Percentiles rank a stretch among this genome's conserved stretches.
phyloP scores from a whole-genome alignment of 257 asterid species.

The Misopates orontium region DNA sequence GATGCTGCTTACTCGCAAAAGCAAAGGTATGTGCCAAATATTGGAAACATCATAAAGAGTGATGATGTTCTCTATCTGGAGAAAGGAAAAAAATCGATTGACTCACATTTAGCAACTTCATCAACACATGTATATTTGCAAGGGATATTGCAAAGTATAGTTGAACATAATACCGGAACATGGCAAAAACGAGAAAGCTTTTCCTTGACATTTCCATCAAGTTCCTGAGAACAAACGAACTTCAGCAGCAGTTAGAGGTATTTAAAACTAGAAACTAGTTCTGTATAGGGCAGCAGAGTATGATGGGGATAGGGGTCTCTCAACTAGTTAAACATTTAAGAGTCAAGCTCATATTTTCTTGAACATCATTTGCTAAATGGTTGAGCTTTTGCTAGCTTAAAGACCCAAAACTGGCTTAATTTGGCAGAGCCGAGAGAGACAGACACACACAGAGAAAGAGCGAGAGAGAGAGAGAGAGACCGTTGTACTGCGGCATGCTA shows the following conservation, averaged over 20 bases:
- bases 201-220: constrained; percentile 66
- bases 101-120: constrained; percentile 12
- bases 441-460: background rate
- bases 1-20: constrained; percentile 58
- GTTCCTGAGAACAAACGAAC: constrained; percentile 52
- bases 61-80: constrained; percentile 66
- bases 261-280: background rate
- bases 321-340: constrained; percentile 2
- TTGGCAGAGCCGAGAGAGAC: background rate
- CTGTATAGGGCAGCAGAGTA: constrained; percentile 4
- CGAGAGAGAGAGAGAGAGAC: constrained; percentile 40
- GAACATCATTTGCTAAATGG: background rate
- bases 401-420: background rate
- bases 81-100: constrained; percentile 19
- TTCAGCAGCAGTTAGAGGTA: constrained; percentile 21
- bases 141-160: constrained; percentile 1
- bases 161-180: constrained; percentile 58
- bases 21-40: constrained; percentile 89
- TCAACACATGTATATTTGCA: constrained; percentile 16
- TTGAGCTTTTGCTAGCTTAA: background rate
- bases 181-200: constrained; percentile 86
- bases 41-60: constrained; percentile 83
- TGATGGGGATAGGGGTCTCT: background rate
- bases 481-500: constrained; percentile 93
- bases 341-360: background rate